Base-by-base conservation (phyloP, 331 rosid species). In the Quercus tomentella region DNA sequence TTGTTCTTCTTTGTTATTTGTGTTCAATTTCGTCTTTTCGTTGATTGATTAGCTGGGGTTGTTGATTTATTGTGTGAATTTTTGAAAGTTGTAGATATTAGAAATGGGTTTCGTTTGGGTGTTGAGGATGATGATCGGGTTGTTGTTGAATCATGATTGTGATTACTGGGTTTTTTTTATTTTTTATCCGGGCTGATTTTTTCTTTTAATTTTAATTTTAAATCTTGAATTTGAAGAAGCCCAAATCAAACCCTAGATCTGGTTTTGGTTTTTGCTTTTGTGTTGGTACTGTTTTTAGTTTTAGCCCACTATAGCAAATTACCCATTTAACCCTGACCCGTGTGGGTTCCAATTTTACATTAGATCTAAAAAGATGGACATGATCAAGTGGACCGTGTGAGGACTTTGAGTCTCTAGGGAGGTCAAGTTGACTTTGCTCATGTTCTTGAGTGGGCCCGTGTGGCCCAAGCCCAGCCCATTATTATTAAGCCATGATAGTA, bases 101-200 rank as follows among this genome's bases (percentile, higher is more conserved):
- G 61, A 5, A 23, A 5, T 62, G 45, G 63, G 71, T 76, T 49
- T 69, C 10, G 1, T 7, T 79, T 41, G 21, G 1, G 11, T 45
- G 37, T 6, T 35, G 68, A 5, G 14, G 77, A 52, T 2, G 12
- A 23, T 60, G 11, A n/a, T 72, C 56, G 25, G 31, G 12, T 43
- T 76, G 4, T 6, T 33, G 8, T 22, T n/a, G 41, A 17, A 17
- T 25, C 12, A 18, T 51, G 9, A 20, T 28, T 17, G 20, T 51
- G 9, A 20, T 28, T 52, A 5, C 2, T 75, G 60, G 74, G 22
- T 60, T 54, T 71, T 18, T 58, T 35, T 54, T 55, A 26, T 35
- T 17, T 49, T n/a, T 61, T 76, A 84, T 84, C 88, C 87, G 84
- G 84, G 84, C 80, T 87, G 21, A 2, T 66, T 54, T 1, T 35